Conservation (phyloP, 306 rosid genomes). For the Ceratonia siliqua region DNA sequence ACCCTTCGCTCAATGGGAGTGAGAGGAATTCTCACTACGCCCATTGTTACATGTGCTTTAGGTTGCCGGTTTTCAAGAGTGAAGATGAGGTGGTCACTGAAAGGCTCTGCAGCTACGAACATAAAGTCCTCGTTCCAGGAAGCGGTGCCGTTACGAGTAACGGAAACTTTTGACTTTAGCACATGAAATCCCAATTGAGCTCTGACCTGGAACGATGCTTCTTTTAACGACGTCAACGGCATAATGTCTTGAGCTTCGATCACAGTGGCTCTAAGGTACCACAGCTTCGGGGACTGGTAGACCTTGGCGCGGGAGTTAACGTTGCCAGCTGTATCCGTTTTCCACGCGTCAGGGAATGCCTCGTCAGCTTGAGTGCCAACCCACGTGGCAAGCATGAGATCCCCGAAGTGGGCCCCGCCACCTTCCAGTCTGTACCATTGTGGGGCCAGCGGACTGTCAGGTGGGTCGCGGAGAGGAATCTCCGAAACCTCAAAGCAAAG, state of each 20-base stretch:
- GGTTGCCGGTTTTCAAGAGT: conserved; percentile 57
- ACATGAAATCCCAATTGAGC: conserved; percentile 74
- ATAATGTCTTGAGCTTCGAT: conserved; percentile 75
- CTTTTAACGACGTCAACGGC: conserved; percentile 40
- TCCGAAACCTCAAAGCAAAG: conserved; percentile 77
- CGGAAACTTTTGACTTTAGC: conserved; percentile 42
- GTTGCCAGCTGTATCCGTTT: conserved; percentile 50
- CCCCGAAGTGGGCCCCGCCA: conserved; percentile 59
- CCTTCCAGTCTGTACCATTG: conserved; percentile 89
- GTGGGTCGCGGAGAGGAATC: conserved; percentile 81
- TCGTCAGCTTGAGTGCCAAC: conserved; percentile 92
- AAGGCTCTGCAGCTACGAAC: conserved; percentile 80
- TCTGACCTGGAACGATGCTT: conserved; percentile 53
- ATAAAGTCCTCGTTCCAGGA: conserved; percentile 80
- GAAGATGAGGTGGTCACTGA: conserved; percentile 48
- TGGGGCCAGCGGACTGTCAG: conserved; percentile 82
- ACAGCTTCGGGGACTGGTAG: conserved; percentile 84
- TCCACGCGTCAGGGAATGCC: conserved; percentile 77
- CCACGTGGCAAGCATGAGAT: conserved; percentile 96
- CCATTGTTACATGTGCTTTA: conserved; percentile 38
- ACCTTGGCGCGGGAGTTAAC: conserved; percentile 58
- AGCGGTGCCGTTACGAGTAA: conserved; percentile 43
- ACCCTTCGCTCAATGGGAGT: conserved; percentile 64
- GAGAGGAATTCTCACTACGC: conserved; percentile 54
- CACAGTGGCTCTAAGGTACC: conserved; percentile 79